These are phyloP conservation scores for Pythium aristosporum DNA, from an alignment of 352 stramenopile genomes.

Conservation along the genomic window DNA sequence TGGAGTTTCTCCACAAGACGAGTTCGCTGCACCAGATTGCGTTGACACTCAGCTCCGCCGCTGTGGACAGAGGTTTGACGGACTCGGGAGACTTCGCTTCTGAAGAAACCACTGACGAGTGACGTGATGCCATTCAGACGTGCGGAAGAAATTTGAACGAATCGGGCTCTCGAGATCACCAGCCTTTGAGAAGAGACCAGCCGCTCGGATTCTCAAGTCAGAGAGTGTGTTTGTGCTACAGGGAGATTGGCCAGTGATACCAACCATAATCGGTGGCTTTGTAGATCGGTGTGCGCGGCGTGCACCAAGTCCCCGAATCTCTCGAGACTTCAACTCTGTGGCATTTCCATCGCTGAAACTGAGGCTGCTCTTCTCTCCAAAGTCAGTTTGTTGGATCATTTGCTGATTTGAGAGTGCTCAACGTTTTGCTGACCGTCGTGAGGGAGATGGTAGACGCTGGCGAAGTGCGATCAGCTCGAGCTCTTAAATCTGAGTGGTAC, in stretches of 20 bases:
- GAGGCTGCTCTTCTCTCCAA: constrained; percentile 11
- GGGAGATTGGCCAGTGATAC: neutral
- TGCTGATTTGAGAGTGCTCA: neutral
- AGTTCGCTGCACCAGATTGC: constrained; percentile 37
- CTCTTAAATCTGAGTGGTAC: constrained; percentile 11
- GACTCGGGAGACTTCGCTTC: too few relatives aligned
- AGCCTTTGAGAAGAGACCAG: constrained; percentile 40
- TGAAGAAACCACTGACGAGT: neutral
- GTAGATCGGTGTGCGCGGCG: constrained; percentile 15
- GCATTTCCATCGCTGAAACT: constrained; percentile 16
- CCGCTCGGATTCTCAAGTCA: constrained; percentile 37
- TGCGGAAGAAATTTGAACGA: constrained; percentile 62
- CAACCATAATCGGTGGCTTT: neutral
- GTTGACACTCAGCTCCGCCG: constrained; percentile 47
- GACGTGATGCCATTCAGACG: constrained; percentile 29
- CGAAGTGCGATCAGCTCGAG: constrained; percentile 22
- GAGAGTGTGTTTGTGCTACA: neutral
- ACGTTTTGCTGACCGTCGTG: neutral
- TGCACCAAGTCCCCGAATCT: constrained; percentile 14
- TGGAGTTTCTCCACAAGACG: constrained; percentile 44
- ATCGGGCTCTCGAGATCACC: constrained; percentile 45
- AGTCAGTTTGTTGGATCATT: constrained; percentile 7
- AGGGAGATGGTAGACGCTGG: neutral
- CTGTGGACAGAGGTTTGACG: constrained; percentile 44
- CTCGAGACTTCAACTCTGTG: constrained; percentile 14